Evolutionary conservation across 1,284 basidiomycete genomes (phyloP).

Genomic region (Wolfiporia cocos): DNA sequence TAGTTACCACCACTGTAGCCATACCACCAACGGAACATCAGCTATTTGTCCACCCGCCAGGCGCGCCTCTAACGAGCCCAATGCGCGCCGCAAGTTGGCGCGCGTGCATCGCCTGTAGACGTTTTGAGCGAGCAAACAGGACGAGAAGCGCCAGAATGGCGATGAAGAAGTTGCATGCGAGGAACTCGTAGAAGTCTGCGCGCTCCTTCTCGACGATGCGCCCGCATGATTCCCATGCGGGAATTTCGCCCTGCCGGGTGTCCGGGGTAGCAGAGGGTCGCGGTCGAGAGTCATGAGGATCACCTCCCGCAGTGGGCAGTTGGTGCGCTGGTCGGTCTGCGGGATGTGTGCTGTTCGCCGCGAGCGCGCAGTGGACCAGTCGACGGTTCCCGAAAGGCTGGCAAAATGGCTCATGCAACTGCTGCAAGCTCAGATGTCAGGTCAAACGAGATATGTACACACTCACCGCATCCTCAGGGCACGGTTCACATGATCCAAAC

Average conservation of each 20-base stretch:
- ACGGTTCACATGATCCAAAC: slow-evolving; percentile 79
- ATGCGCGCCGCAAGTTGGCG: slow-evolving; percentile 82
- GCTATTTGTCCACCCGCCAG: slow-evolving; percentile 18
- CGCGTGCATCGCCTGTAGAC: slow-evolving; percentile 68
- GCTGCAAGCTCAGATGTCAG: slow-evolving; percentile 4
- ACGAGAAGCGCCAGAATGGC: slow-evolving; percentile 59
- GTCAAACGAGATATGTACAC: neutral
- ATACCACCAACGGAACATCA: neutral
- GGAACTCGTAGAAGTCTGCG: slow-evolving; percentile 83
- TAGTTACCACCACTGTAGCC: too few species aligned
- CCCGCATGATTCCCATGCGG: slow-evolving; percentile 88
- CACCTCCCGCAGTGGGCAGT: too few species aligned
- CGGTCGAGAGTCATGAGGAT: slow-evolving; percentile 15
- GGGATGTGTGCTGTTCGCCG: slow-evolving; percentile 9
- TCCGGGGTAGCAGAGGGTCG: slow-evolving; percentile 1
- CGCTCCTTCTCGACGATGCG: slow-evolving; percentile 74
- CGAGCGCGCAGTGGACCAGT: slow-evolving; percentile 71
- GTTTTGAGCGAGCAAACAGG: slow-evolving; percentile 61
- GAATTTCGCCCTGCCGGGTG: slow-evolving; percentile 51
- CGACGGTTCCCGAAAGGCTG: slow-evolving; percentile 87
- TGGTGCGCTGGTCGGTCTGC: slow-evolving; percentile 1
- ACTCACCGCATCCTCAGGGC: slow-evolving; percentile 73
- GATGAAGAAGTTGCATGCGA: slow-evolving; percentile 76
- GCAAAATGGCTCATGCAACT: slow-evolving; percentile 85
- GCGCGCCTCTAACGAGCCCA: slow-evolving; percentile 39